Evolutionary conservation across 2,329 filamentous ascomycete genomes (phyloP), one percentile per base, ranked within the genome.

Genomic region (Sarocladium brachiariae): DNA sequence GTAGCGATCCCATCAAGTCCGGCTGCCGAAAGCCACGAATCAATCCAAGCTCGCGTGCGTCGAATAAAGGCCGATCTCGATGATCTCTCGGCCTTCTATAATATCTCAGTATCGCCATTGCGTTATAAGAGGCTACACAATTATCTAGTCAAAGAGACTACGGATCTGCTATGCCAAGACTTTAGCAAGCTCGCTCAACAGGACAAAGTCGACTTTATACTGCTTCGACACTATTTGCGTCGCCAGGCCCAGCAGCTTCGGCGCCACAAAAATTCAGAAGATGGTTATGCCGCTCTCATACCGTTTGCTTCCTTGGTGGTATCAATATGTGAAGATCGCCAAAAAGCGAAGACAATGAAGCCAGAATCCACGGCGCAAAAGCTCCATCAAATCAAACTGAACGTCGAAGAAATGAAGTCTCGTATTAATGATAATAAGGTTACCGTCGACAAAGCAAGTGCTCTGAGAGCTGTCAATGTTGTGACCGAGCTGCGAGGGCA

Each of bases 1-100:
- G 43, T 47, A 2, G 21, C 24, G n/a, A 14, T 47, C 4, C 43
- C 43, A 10, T 47, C 43, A 13, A 9, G 19, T 18, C n/a, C 43
- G 27, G 43, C 27, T 4, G 8, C 10, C 6, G 4, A 14, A 16
- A 9, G 9, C 16, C 14, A 47, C 4, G 43, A 47, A 33, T 61
- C 60, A 2, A 66, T 74, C 57, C 55, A 62, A 30, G 68, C 74
- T 35, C 67, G 70, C 19, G 69, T 78, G 13, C 59, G 66, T 9
- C 69, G 73, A 8, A 64, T 78, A 3, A 60, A 58, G 2, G 63
- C 65, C 30, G 77, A 81, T 51, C 53, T 77, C 2, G 53, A 62
- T 7, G 71, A 77, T n/a, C 61, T 81, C 2, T 59, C 69, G 8
- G 61, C 59, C 1, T 79, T 76, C 56, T 77, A 78, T 61, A 72